These are phyloP conservation scores for Mallotus repandus DNA, from an alignment of 441 rosid species.

Conservation along the genomic window DNA sequence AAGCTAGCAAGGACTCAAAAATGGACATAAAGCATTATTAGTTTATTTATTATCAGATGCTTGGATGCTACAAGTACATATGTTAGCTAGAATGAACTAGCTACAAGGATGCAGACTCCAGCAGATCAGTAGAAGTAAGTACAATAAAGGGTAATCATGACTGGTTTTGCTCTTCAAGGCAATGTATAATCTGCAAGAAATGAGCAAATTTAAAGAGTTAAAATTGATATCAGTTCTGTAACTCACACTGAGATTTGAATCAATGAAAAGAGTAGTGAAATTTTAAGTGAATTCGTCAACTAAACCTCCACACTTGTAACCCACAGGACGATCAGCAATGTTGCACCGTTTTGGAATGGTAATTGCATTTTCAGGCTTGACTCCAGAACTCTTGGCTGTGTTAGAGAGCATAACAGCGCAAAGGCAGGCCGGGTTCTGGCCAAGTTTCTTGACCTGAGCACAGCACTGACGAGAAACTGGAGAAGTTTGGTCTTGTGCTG, in stretches of 20 bases:
- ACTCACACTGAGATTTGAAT: not conserved
- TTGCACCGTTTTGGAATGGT: slow-evolving; percentile 93
- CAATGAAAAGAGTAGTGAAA: not conserved
- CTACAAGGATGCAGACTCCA: slow-evolving; percentile 13
- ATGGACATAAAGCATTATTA: not conserved
- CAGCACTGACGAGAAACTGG: slow-evolving; percentile 68
- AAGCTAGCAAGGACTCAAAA: not conserved
- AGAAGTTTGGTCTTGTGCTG: slow-evolving; percentile 47
- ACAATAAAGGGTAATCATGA: slow-evolving; percentile 5
- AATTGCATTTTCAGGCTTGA: slow-evolving; percentile 64
- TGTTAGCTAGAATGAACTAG: slow-evolving; percentile 21
- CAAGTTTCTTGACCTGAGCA: slow-evolving; percentile 58
- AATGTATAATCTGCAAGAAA: slow-evolving; percentile 61
- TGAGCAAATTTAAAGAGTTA: not conserved
- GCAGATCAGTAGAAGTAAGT: not conserved
- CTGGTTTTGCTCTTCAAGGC: slow-evolving; percentile 45
- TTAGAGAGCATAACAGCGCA: slow-evolving; percentile 88
- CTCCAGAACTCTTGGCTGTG: slow-evolving; percentile 71
- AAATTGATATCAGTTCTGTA: not conserved
- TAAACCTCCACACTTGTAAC: slow-evolving; percentile 90
- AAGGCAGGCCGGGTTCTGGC: slow-evolving; percentile 74
- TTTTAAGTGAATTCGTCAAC: not conserved
- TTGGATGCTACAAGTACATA: slow-evolving; percentile 17
- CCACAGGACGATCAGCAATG: slow-evolving; percentile 70
- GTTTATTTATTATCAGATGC: slow-evolving; percentile 26